These are phyloP conservation scores for Fusarium odoratissimum DNA, from an alignment of 2,329 filamentous ascomycete genomes.

Conservation along the genomic window DNA sequence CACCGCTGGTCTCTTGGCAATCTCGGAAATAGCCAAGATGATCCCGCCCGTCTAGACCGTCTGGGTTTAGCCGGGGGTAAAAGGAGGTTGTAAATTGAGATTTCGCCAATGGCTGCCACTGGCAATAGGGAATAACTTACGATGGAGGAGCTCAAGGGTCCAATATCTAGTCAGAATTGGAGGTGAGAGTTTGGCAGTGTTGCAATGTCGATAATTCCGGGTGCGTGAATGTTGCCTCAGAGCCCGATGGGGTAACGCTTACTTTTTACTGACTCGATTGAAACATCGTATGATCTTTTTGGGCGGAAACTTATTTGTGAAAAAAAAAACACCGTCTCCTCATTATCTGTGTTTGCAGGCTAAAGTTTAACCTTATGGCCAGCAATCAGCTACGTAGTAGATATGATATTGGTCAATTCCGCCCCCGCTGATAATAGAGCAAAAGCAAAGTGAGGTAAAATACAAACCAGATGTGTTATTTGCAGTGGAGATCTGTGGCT, in stretches of 20 bases:
- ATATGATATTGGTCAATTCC: background rate
- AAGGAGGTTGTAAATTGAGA: background rate
- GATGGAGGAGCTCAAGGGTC: background rate
- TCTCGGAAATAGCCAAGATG: slow-evolving; percentile 23
- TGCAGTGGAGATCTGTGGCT: no score
- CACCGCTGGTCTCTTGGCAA: slow-evolving; percentile 4
- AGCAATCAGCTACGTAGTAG: background rate
- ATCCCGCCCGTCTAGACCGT: background rate
- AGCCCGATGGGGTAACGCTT: background rate
- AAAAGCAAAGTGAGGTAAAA: background rate
- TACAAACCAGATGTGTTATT: background rate
- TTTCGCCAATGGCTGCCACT: background rate
- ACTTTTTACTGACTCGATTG: background rate
- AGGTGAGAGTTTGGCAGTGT: background rate
- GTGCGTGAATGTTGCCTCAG: background rate
- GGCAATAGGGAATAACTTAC: background rate
- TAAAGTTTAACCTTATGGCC: background rate
- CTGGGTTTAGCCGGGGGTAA: slow-evolving; percentile 3
- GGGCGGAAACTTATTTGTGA: background rate
- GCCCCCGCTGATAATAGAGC: background rate
- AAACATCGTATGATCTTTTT: background rate
- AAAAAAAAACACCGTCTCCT: background rate
- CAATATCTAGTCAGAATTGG: background rate
- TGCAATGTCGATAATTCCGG: background rate
- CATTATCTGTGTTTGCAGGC: background rate